These are phyloP conservation scores for Discostella stelligera DNA, from an alignment of 352 stramenopile genomes.

Conservation along the genomic window DNA sequence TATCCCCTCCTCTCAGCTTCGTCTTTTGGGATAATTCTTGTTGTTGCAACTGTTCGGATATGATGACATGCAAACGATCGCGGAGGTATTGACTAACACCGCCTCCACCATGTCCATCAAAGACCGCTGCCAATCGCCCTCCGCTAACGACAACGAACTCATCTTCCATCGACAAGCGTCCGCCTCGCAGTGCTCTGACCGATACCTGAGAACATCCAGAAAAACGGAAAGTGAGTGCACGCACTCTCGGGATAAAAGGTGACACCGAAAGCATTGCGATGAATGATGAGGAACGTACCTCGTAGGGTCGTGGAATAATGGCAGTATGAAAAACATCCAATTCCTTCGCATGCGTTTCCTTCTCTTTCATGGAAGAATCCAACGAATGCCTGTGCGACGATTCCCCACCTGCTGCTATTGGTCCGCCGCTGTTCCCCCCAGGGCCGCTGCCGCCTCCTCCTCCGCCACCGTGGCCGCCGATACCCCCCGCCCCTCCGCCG, in stretches of 20 bases:
- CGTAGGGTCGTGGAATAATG: conserved; percentile 27
- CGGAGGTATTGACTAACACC: conserved; percentile 70
- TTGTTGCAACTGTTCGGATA: conserved; percentile 50
- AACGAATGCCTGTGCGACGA: conserved; percentile 25
- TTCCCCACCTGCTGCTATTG: conserved; percentile 9
- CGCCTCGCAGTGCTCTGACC: conserved; percentile 67
- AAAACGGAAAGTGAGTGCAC: conserved; percentile 1
- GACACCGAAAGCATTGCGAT: not conserved
- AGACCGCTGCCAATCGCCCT: conserved; percentile 71
- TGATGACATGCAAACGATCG: conserved; percentile 63
- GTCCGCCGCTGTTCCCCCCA: conserved; percentile 14
- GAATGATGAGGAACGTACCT: conserved; percentile 19
- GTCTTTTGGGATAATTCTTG: conserved; percentile 44
- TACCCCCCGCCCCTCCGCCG: conserved; percentile 5
- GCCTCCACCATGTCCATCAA: conserved; percentile 80
- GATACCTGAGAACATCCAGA: conserved; percentile 54
- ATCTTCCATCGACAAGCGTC: conserved; percentile 80
- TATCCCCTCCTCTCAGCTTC: conserved; percentile 27
- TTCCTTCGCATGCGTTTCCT: conserved; percentile 20
- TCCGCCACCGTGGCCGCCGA: conserved; percentile 14
- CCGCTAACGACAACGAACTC: conserved; percentile 66
- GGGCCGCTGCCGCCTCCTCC: conserved; percentile 17
- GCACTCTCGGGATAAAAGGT: not conserved
- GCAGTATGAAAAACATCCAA: conserved; percentile 12
- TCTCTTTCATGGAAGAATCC: conserved; percentile 24